These are phyloP conservation scores for Corylus americana DNA, from an alignment of 306 rosid genomes.

Conservation along the genomic window DNA sequence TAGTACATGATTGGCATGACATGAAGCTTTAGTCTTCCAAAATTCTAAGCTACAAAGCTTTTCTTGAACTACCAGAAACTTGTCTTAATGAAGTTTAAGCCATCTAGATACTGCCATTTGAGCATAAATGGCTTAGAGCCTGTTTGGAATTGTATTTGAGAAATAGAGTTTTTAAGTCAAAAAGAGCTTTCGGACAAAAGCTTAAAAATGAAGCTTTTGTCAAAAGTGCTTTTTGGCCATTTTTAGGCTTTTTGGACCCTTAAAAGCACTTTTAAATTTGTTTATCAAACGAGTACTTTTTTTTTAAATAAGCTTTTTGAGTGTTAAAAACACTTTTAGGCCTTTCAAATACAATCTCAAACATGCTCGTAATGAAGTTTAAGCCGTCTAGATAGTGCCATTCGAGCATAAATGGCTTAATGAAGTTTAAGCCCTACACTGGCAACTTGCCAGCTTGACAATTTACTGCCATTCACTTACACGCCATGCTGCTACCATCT, in stretches of 20 bases:
- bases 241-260: too few relatives aligned
- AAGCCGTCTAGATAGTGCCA: not conserved
- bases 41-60: not conserved
- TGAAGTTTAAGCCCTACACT: not conserved
- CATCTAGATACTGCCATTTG: not conserved
- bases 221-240: too few relatives aligned
- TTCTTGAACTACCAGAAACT: not conserved
- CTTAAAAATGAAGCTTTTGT: too few relatives aligned
- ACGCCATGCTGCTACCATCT: not conserved
- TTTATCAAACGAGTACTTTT: too few relatives aligned
- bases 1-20: not conserved
- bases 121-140: not conserved
- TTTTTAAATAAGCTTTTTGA: too few relatives aligned
- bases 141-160: too few relatives aligned
- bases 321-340: too few relatives aligned
- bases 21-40: conserved; percentile 1
- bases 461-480: not conserved
- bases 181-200: too few relatives aligned
- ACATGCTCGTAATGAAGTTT: not conserved
- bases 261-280: too few relatives aligned
- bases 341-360: too few relatives aligned
- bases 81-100: not conserved
- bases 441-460: not conserved
- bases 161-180: too few relatives aligned
- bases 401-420: not conserved